Evolutionary conservation across 1,284 basidiomycete species (phyloP), one percentile per base, ranked within the genome.

Genomic region (Cutaneotrichosporon sp.): DNA sequence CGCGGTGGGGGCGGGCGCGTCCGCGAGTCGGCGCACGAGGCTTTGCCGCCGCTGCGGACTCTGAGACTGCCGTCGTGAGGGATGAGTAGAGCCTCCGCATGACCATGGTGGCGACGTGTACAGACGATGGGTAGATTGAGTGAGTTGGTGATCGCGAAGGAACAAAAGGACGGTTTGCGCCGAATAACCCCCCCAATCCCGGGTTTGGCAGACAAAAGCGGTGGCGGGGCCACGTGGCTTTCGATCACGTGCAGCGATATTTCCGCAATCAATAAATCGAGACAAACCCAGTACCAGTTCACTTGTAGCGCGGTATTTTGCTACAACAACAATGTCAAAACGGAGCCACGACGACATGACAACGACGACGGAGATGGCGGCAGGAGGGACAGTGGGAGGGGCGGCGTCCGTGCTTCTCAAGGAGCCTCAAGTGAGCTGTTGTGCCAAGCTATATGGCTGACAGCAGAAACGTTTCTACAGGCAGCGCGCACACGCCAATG

Each of bases 401-500:
- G 47, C 43, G 1, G 34, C 52, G 9, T 49, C 51, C 22, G 52
- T 62, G 31, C 51, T 51, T 4, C 58, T 70, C 16, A 58, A 61
- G 41, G 62, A 64, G 29, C 68, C 68, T 10, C 68, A 70, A 54
- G 67, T 67, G 43, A 42, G 62, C 22, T 54, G 17, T 2, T 6
- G 12, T 12, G 8, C 17, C 9, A 1, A 4, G 3, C 6, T 8
- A 5, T 24, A 22, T 29, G n/a, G 29, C 52, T 58, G 43, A 54
- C 35, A 10, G 2, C 52, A 96, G 87, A 97, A 97, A 86, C 84
- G 88, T 66, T 90, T 89, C 75, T 99, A 98, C 75, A 82, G 96
- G 20, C 96, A 99, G 72, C 82, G 96, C 51, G 96, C 94, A 4
- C 94, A 99, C 71, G 93, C 94, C 7, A 99, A 99, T 72, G 94